Conservation (phyloP, 345 rosid genomes). For the Eutrema japonicum region DNA sequence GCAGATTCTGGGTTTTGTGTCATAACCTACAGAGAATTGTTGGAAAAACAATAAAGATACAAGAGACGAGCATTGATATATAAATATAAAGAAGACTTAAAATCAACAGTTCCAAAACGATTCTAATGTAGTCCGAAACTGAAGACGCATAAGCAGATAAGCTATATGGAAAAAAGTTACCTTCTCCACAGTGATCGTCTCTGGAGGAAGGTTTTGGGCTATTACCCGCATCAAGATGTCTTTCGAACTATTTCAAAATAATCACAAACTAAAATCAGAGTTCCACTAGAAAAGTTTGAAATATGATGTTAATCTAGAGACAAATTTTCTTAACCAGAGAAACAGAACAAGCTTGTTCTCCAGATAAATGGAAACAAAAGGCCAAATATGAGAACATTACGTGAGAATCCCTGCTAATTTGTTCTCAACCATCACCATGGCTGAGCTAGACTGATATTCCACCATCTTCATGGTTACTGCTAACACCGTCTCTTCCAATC, state of each 20-base stretch:
- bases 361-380: neutral
- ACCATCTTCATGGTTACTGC: slow-evolving; percentile 80
- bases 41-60: neutral
- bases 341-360: neutral
- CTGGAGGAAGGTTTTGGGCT: slow-evolving; percentile 71
- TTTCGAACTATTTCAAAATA: slow-evolving; percentile 66
- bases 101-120: neutral
- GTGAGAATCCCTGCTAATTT: slow-evolving; percentile 89
- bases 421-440: slow-evolving; percentile 73
- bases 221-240: slow-evolving; percentile 97
- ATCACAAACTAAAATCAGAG: slow-evolving; percentile 27
- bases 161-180: slow-evolving; percentile 46
- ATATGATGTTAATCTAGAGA: neutral
- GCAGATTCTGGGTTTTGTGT: slow-evolving; percentile 97
- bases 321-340: neutral
- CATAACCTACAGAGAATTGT: slow-evolving; percentile 71
- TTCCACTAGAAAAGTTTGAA: neutral
- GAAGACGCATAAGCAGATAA: neutral
- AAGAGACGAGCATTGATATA: neutral
- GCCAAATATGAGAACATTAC: slow-evolving; percentile 53
- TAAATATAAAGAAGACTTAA: neutral
- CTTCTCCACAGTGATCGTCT: slow-evolving; percentile 81
- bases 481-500: slow-evolving; percentile 78
- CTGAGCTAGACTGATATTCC: slow-evolving; percentile 69
- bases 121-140: neutral